Evolutionary conservation across 2,329 filamentous ascomycete species (phyloP).

Genomic region (Diaporthe helianthi): DNA sequence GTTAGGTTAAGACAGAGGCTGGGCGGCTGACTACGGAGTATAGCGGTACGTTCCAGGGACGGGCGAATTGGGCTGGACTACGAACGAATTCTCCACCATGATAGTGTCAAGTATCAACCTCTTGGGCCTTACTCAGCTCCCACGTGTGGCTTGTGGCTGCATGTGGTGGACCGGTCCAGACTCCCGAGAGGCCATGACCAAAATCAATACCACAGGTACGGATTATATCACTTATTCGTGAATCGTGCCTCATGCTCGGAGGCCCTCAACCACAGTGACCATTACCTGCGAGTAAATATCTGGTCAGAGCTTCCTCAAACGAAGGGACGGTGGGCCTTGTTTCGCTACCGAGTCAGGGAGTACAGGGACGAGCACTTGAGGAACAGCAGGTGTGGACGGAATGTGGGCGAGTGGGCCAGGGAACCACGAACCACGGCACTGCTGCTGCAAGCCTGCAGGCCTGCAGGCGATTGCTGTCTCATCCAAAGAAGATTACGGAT

Average conservation of each 20-base stretch:
- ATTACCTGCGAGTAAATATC: not conserved
- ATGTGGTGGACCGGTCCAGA: slow-evolving; percentile 3
- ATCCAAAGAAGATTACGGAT: not conserved
- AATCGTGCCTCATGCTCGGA: not conserved
- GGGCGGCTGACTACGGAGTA: slow-evolving; percentile 19
- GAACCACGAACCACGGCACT: not conserved
- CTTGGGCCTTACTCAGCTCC: slow-evolving; percentile 22
- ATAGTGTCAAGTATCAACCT: no score
- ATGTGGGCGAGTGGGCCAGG: not conserved
- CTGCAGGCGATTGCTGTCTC: not conserved
- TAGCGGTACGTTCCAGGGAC: not conserved
- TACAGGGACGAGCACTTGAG: no score
- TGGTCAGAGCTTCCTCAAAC: not conserved
- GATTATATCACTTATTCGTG: not conserved
- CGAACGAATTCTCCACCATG: no score
- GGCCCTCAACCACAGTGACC: not conserved
- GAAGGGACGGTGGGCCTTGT: not conserved
- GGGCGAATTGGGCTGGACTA: not conserved
- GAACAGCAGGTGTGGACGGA: no score
- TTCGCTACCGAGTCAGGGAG: not conserved
- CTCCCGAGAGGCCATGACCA: not conserved
- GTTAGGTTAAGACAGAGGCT: slow-evolving; percentile 7
- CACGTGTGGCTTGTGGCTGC: slow-evolving; percentile 23
- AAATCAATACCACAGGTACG: no score
- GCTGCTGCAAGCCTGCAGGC: no score